Base-by-base conservation (phyloP, 2,329 filamentous ascomycete genomes). In the Colletotrichum australisinense region DNA sequence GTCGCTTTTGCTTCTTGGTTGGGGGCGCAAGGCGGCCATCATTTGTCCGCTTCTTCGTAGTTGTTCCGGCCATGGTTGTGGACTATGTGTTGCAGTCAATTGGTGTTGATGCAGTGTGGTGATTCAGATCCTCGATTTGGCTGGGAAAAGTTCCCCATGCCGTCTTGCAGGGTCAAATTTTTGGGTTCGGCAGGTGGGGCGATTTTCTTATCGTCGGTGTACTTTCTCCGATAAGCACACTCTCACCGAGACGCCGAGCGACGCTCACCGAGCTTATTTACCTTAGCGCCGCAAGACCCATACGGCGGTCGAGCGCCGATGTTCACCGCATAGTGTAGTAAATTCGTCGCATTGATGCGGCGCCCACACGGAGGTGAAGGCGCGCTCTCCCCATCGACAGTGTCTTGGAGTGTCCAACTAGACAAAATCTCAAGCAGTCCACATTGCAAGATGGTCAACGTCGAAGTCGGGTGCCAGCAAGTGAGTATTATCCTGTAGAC, bases 1-100 rank as follows among this genome's bases (percentile, higher is more conserved):
- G 83, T 81, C 78, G 75, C 74, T 83, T 85, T 63, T 81, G 80
- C 80, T 85, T 89, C 82, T 90, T 91, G 26, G 82, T 81, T 0
- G 88, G 88, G 16, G 85, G 82, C 57, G 80, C 78, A 2, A 78
- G 76, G 42, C 81, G 81, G 32, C 81, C 80, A 62, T 78, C 79
- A 22, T 78, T 77, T 59, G 79, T 76, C 38, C 83, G 78, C 75
- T 84, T 84, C 58, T 81, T 82, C 26, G 74, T 64, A 58, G 75
- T 73, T 73, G 78, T 60, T 28, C 77, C 80, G 59, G 80, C 78
- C 81, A 81, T 80, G 22, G 3, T 38, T 73, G n/a, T 38, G 26
- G 9, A 22, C 9, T 12, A 9, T 16, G 26, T 60, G 35, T 4
- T 14, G 19, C 14, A 24, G 19, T 38, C 28, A 64, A 42, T 60